Evolutionary conservation across 257 asterid genomes (phyloP).

Genomic region (Galeopsis tetrahit): DNA sequence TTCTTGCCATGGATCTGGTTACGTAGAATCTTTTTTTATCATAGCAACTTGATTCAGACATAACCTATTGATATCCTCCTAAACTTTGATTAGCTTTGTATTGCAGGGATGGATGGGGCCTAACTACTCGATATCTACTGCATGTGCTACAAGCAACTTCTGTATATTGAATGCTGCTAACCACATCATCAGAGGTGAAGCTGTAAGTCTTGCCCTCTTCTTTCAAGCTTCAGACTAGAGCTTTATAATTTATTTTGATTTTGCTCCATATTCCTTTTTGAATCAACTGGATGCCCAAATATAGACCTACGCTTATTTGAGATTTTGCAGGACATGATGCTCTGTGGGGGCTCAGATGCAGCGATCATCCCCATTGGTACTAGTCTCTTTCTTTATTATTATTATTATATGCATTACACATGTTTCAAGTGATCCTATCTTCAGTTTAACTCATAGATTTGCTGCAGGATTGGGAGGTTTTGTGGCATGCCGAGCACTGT

Average conservation of each 20-base stretch:
- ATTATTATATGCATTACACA: conserved; percentile 21
- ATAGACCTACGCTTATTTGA: conserved; percentile 28
- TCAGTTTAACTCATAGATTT: conserved; percentile 30
- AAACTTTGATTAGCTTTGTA: conserved; percentile 36
- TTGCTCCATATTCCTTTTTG: conserved; percentile 13
- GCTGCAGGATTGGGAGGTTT: conserved; percentile 93
- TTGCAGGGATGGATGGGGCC: conserved; percentile 99
- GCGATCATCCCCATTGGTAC: conserved; percentile 91
- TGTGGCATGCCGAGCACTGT: conserved; percentile 91
- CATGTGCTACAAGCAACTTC: conserved; percentile 97
- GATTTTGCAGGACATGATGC: conserved; percentile 88
- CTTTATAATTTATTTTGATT: conserved; percentile 24
- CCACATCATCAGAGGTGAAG: conserved; percentile 98
- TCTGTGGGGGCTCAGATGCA: conserved; percentile 98
- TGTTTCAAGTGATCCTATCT: conserved; percentile 23
- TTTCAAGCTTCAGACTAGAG: conserved; percentile 34
- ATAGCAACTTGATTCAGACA: conserved; percentile 22
- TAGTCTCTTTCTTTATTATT: background rate
- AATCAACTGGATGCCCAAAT: conserved; percentile 13
- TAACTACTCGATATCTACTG: conserved; percentile 94
- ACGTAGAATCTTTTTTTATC: conserved; percentile 11
- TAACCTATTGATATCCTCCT: conserved; percentile 26
- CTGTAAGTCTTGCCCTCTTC: conserved; percentile 63
- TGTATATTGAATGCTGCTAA: conserved; percentile 93
- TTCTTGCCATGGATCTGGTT: conserved; percentile 97